phyloP scores from a whole-genome alignment of 495 filamentous ascomycete species.

The Aspergillus leporis region DNA sequence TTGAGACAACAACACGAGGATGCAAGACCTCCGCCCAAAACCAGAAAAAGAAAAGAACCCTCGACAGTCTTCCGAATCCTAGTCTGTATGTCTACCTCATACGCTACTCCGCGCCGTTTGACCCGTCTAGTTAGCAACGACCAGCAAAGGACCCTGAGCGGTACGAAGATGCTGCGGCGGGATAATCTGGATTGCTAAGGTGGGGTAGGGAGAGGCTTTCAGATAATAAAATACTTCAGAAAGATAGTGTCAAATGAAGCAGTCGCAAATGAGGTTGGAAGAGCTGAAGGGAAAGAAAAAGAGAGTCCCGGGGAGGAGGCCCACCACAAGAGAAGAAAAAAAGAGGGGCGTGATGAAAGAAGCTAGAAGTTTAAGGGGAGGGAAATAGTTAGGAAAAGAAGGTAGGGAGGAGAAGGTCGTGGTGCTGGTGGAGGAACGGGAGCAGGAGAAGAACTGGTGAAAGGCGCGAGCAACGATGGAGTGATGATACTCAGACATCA shows the following conservation, averaged over 20 bases:
- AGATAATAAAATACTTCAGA: slow-evolving; percentile 2
- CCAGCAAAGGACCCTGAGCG: slow-evolving; percentile 17
- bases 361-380: neutral
- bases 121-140: slow-evolving; percentile 24
- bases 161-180: slow-evolving; percentile 7
- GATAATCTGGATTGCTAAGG: neutral
- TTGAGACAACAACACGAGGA: slow-evolving; percentile 41
- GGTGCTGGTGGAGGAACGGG: too few relatives aligned
- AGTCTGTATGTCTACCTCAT: slow-evolving; percentile 28
- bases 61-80: slow-evolving; percentile 23
- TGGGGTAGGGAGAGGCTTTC: slow-evolving; percentile 6
- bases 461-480: too few relatives aligned
- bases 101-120: slow-evolving; percentile 20
- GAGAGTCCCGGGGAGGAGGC: slow-evolving; percentile 4
- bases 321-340: too few relatives aligned
- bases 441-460: too few relatives aligned
- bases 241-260: neutral
- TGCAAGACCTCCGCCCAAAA: slow-evolving; percentile 16
- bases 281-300: neutral
- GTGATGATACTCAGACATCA: neutral
- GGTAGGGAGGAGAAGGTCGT: too few relatives aligned
- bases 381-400: slow-evolving; percentile 16
- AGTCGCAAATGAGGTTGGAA: neutral
- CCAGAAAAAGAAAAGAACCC: slow-evolving; percentile 19
- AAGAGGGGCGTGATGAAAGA: neutral